Base-by-base conservation (phyloP, 768 basidiomycete species). In the Psilocybe cyanescens region DNA sequence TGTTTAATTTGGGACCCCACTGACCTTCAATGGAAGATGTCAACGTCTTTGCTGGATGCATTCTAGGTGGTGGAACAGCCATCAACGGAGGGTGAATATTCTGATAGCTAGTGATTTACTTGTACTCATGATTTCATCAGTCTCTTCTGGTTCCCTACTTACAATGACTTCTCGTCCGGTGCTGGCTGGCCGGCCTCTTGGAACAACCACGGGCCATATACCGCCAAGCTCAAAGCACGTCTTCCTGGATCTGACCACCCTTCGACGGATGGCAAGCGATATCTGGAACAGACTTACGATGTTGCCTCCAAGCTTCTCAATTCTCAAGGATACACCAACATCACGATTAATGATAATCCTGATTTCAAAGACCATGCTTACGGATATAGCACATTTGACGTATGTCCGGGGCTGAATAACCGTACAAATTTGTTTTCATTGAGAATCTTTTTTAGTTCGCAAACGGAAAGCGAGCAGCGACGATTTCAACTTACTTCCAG, bases 11-110 rank as follows among this genome's bases (percentile, higher is more conserved):
- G 12, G 16, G 4, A 29, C 35, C 24, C 30, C 51, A 9, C 24
- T 60, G 37, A 52, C 30, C 19, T 28, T 17, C 9, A 9, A 4
- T n/a, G 81, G 6, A 46, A 50, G 87, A 88, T 70, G 74, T 86
- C 60, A 85, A 77, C 28, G 80, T 83, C 28, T 89, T 87, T 70
- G 87, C 86, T 24, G 87, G 86, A 33, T 89, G 87, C 69, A 69
- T 88, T 33, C 68, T 88, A 17, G 87, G 87, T 59, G 87, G 87
- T 17, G 87, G 86, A 39, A 84, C 83, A 4, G 78, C 86, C 2
- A 78, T 89, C 66, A 88, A 89, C 70, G 87, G 85, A 72, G 86
- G 82, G 84, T 86, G 65, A 69, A 83, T 74, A 24, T 9, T 51
- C 1, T 9, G 11, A 37, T 37, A 16, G 33, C 24, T 45, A 12